Percentiles rank a stretch among this genome's conserved stretches.
phyloP scores from a whole-genome alignment of 208 protist genomes.

The Wallacemonas rigidus region DNA sequence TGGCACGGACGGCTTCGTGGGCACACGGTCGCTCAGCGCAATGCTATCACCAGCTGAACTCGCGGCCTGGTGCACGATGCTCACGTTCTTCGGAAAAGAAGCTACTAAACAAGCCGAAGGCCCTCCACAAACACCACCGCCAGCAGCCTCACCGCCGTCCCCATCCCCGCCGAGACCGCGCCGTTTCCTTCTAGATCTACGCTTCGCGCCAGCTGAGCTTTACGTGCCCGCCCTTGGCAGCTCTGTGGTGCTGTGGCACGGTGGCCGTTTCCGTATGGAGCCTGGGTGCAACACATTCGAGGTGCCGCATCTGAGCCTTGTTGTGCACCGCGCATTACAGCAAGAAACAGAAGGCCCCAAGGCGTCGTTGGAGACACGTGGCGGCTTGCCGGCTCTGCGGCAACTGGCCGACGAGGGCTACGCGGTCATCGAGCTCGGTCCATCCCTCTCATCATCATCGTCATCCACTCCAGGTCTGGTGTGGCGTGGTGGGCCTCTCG shows the following conservation, averaged over 20 bases:
- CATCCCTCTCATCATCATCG: not conserved
- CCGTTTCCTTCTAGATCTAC: conserved; percentile 31
- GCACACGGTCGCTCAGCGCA: not conserved
- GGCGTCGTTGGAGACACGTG: not conserved
- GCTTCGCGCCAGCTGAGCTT: conserved; percentile 36
- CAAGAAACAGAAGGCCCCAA: not conserved
- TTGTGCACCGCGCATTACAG: conserved; percentile 16
- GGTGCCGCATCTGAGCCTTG: conserved; percentile 11
- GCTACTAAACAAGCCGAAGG: conserved; percentile 17
- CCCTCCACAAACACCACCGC: not conserved
- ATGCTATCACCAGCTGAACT: conserved; percentile 30
- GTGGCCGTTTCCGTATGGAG: conserved; percentile 21
- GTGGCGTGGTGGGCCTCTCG: conserved; percentile 5
- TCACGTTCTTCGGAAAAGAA: conserved; percentile 34
- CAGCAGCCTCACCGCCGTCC: conserved; percentile 2
- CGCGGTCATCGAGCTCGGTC: not conserved
- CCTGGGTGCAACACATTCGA: conserved; percentile 28
- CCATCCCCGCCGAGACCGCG: conserved; percentile 19
- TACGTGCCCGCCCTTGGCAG: conserved; percentile 34
- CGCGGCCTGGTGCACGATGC: conserved; percentile 47
- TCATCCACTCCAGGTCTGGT: not conserved
- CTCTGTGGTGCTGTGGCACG: conserved; percentile 52
- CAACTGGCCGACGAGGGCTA: conserved; percentile 17
- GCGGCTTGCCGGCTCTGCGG: conserved; percentile 12
- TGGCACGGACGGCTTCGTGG: not conserved